These are phyloP conservation scores for Vigna nakashimae DNA, from an alignment of 306 rosid species.

Conservation along the genomic window DNA sequence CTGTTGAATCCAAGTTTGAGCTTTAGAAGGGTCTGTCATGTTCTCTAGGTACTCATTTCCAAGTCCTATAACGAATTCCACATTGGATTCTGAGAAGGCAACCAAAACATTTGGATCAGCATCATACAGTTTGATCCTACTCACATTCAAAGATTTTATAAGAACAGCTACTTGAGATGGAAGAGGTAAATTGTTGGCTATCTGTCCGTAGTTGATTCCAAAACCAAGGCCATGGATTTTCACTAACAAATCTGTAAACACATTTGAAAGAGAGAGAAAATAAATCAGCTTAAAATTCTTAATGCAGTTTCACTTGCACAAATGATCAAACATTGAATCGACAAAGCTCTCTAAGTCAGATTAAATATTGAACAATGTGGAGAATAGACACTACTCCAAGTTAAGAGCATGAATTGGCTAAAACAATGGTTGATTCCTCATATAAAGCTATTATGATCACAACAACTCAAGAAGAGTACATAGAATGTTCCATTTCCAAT, in stretches of 20 bases:
- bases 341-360: not conserved
- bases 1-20: constrained; percentile 74
- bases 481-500: constrained; percentile 34
- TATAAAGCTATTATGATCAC: constrained; percentile 14
- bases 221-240: constrained; percentile 56
- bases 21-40: constrained; percentile 65
- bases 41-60: constrained; percentile 67
- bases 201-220: constrained; percentile 93
- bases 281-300: not conserved
- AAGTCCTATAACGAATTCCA: constrained; percentile 74
- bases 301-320: not conserved
- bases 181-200: constrained; percentile 81
- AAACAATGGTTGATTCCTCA: not conserved
- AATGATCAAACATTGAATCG: not conserved
- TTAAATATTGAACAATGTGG: not conserved
- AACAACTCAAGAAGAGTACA: not conserved
- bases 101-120: constrained; percentile 84
- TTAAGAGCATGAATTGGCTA: constrained; percentile 23
- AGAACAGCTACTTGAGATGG: constrained; percentile 65
- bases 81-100: constrained; percentile 70
- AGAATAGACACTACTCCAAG: constrained; percentile 22
- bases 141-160: constrained; percentile 67
- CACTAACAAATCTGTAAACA: constrained; percentile 56
- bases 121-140: constrained; percentile 82
- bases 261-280: not conserved